phyloP scores from a whole-genome alignment of 1,284 basidiomycete species.

The Entoloma clypeatum region DNA sequence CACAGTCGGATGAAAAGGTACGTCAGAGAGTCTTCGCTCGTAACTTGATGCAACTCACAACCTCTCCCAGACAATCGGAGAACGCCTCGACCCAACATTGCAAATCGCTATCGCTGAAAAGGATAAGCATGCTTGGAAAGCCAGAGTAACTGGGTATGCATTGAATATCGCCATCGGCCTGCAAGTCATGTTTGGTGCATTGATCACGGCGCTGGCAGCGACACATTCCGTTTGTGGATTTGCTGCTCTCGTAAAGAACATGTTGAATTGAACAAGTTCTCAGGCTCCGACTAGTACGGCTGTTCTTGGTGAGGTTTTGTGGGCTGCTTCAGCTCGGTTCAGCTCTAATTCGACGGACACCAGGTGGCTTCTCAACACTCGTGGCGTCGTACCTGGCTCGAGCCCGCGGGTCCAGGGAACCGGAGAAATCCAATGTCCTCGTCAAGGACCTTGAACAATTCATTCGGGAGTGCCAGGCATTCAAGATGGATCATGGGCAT shows the following conservation, averaged over 20 bases:
- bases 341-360: constrained; percentile 24
- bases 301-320: constrained; percentile 32
- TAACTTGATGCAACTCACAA: too few species aligned
- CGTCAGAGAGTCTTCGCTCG: background rate
- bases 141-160: constrained; percentile 43
- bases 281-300: constrained; percentile 35
- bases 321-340: background rate
- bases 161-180: constrained; percentile 49
- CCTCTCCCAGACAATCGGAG: constrained; percentile 37
- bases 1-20: constrained; percentile 23
- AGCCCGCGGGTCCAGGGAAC: constrained; percentile 62
- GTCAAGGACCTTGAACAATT: constrained; percentile 61
- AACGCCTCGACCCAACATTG: constrained; percentile 45
- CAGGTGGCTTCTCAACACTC: constrained; percentile 58
- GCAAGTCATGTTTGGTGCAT: constrained; percentile 60
- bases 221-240: too few species aligned
- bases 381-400: constrained; percentile 69
- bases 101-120: constrained; percentile 36
- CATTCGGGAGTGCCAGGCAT: constrained; percentile 54
- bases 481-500: constrained; percentile 55
- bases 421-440: constrained; percentile 50
- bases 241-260: too few species aligned
- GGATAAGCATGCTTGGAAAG: constrained; percentile 41
- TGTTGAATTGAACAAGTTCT: constrained; percentile 16
- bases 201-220: constrained; percentile 64